Percentiles rank a stretch among this genome's conserved stretches.
phyloP scores from a whole-genome alignment of 495 filamentous ascomycete species.

The Choiromyces venosus region DNA sequence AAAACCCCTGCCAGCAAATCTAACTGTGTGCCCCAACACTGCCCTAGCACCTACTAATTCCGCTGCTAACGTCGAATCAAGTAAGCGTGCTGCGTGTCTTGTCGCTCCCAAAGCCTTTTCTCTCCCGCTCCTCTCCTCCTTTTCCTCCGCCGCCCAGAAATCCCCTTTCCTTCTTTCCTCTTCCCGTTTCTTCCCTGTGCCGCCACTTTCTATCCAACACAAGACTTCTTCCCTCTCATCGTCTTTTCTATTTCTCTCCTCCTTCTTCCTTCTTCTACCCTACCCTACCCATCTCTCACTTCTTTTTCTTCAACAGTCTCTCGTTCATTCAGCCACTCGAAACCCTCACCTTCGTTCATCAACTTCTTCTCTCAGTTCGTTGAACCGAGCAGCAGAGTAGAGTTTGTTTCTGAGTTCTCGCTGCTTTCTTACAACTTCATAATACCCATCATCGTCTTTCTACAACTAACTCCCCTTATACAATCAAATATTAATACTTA shows the following conservation, averaged over 20 bases:
- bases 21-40: slow-evolving; percentile 33
- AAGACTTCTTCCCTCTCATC: slow-evolving; percentile 46
- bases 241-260: slow-evolving; percentile 39
- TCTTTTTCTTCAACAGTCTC: slow-evolving; percentile 50
- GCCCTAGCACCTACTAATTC: slow-evolving; percentile 30
- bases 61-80: slow-evolving; percentile 35
- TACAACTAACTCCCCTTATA: slow-evolving; percentile 14
- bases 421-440: slow-evolving; percentile 20
- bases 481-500: slow-evolving; percentile 41
- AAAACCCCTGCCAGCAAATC: slow-evolving; percentile 36
- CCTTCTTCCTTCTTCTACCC: slow-evolving; percentile 40
- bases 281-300: slow-evolving; percentile 42
- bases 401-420: slow-evolving; percentile 33
- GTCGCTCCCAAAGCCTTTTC: slow-evolving; percentile 18
- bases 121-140: slow-evolving; percentile 36
- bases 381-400: slow-evolving; percentile 24
- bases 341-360: slow-evolving; percentile 35
- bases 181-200: slow-evolving; percentile 40
- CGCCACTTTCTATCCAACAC: slow-evolving; percentile 44
- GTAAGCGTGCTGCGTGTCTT: slow-evolving; percentile 37
- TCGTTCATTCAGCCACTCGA: slow-evolving; percentile 43
- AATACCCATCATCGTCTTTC: slow-evolving; percentile 6
- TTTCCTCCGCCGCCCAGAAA: slow-evolving; percentile 38
- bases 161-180: slow-evolving; percentile 40
- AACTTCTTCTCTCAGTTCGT: slow-evolving; percentile 25